Evolutionary conservation across 1,284 basidiomycete genomes (phyloP), one percentile per base, ranked within the genome.

Genomic region (Ganoderma meredithae): DNA sequence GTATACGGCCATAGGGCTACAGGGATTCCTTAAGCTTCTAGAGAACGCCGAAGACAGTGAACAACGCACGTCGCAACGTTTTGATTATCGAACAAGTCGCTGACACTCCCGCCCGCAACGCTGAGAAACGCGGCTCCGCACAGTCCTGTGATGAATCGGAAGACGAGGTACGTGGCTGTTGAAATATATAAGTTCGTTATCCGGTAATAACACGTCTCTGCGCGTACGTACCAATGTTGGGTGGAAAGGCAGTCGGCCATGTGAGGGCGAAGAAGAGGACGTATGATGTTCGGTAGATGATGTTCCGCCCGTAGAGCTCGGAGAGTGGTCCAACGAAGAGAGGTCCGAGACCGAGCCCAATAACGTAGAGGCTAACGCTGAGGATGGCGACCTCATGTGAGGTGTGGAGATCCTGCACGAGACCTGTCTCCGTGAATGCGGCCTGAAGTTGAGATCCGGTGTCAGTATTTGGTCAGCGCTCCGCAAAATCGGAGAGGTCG

Each of bases 61-160:
- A 33, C 10, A 5, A 83, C 90, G 71, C 74, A 93, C 88, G 83
- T 90, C 61, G 87, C 90, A 10, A 95, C 89, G 19, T 85, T 82
- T 0, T 79, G 75, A 70, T 92, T 88, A 0, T 81, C 77, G 74
- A 94, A 95, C 66, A 95, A 76, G 77, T 95, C 95, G 25, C 89
- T 89, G 22, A 95, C 87, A 60, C 88, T 90, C 2, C 94, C 94
- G 0, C 95, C 95, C 0, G 91, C 90, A 1, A 96, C 94, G 66
- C 88, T 90, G 27, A 96, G 80, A 78, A 96, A 96, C 0, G 93
- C 90, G 0, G 91, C 83, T 0, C 93, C 87, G 67, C 84, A 88
- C 63, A 92, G 86, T 0, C 94, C 94, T 2, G 86, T 87, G 25
- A 93, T 72, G 76, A 92, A 93, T 4, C 92, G 88, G 73, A 93